These are phyloP conservation scores for Phaffomyces opuntiae DNA, from an alignment of 805 yeast genomes.

Conservation along the genomic window DNA sequence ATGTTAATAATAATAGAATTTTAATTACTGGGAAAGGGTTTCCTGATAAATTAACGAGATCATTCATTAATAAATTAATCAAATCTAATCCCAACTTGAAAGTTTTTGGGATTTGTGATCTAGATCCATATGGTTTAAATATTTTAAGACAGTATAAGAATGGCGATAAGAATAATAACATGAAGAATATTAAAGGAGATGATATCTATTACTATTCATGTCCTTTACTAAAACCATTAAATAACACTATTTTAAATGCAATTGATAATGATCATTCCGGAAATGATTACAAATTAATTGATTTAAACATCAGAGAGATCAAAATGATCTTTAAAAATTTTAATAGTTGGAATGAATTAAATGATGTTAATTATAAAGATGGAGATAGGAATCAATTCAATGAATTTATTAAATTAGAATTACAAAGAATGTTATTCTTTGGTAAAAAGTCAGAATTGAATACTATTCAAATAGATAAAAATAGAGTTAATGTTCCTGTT, in stretches of 20 bases:
- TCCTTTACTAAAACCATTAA: constrained; percentile 11
- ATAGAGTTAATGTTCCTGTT: background rate
- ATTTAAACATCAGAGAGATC: constrained; percentile 24
- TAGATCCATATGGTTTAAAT: constrained; percentile 60
- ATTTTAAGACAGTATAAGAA: constrained; percentile 42
- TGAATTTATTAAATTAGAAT: constrained; percentile 31
- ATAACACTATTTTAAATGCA: constrained; percentile 16
- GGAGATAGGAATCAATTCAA: background rate
- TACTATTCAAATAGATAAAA: constrained; percentile 17
- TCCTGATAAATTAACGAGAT: constrained; percentile 52
- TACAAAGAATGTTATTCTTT: constrained; percentile 51
- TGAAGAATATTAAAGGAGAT: background rate
- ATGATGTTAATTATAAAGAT: background rate
- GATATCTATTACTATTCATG: constrained; percentile 7
- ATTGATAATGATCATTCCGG: constrained; percentile 3
- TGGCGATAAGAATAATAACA: constrained; percentile 9
- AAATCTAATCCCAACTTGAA: constrained; percentile 21
- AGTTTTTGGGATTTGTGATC: constrained; percentile 47
- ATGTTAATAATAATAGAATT: constrained; percentile 19
- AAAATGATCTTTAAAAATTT: constrained; percentile 17
- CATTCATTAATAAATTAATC: constrained; percentile 31
- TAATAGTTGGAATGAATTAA: constrained; percentile 2
- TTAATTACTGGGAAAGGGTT: constrained; percentile 64
- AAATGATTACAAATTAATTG: constrained; percentile 9
- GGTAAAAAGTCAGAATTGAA: constrained; percentile 59